These are phyloP conservation scores for Carex cristatella DNA, from an alignment of 176 grass and related monocot genomes.

Conservation along the genomic window DNA sequence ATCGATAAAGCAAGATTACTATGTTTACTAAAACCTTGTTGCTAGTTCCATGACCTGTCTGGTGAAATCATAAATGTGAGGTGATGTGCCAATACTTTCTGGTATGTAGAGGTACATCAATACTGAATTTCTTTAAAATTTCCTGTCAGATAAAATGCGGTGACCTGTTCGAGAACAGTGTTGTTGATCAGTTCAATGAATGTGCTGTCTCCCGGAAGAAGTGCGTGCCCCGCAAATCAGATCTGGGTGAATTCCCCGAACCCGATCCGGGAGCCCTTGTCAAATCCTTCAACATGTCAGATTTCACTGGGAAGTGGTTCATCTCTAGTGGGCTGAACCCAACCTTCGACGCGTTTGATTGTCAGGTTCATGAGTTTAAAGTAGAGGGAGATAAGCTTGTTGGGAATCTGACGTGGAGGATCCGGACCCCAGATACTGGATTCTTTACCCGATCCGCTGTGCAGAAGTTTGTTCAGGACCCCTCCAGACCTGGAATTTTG, in stretches of 20 bases:
- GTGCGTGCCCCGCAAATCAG: constrained; percentile 82
- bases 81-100: neutral
- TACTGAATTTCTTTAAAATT: neutral
- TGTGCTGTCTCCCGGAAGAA: constrained; percentile 95
- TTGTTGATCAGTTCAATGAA: constrained; percentile 93
- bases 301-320: constrained; percentile 95
- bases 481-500: constrained; percentile 56
- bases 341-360: constrained; percentile 84
- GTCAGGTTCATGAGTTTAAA: constrained; percentile 89
- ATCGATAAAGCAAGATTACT: neutral
- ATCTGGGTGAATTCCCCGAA: constrained; percentile 73
- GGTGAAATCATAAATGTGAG: neutral
- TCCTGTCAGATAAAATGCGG: constrained; percentile 79
- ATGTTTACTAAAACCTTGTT: neutral
- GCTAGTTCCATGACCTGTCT: neutral
- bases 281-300: constrained; percentile 71
- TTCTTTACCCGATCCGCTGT: constrained; percentile 68
- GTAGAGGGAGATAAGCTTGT: constrained; percentile 66
- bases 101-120: neutral
- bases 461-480: constrained; percentile 76
- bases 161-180: constrained; percentile 85
- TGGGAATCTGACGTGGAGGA: constrained; percentile 71
- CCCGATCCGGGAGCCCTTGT: constrained; percentile 61
- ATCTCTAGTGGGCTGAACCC: constrained; percentile 91
- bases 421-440: constrained; percentile 57